Conservation (phyloP, 345 rosid genomes). For the Angophora floribunda region DNA sequence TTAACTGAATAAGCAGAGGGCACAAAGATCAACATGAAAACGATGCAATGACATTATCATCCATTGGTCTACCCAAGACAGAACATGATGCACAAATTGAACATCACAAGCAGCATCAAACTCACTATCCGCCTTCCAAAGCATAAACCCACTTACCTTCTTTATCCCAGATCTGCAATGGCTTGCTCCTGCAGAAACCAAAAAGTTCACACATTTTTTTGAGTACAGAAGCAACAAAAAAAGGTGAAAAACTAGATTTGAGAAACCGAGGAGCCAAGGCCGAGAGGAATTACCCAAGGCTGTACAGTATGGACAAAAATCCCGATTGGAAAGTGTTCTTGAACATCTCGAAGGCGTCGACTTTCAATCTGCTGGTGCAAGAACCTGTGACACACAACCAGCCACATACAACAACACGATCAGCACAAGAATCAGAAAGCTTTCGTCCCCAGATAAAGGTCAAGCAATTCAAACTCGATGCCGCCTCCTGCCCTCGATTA, state of each 20-base stretch:
- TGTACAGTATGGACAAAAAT: constrained; percentile 63
- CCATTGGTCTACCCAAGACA: not conserved
- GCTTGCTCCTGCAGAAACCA: constrained; percentile 47
- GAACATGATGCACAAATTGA: not conserved
- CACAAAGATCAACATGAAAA: not conserved
- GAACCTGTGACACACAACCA: not conserved
- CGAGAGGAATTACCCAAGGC: constrained; percentile 40
- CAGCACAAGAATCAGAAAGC: not conserved
- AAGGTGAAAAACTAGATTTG: not conserved
- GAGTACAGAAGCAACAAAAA: not conserved
- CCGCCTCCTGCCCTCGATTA: not conserved
- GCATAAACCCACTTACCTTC: constrained; percentile 30
- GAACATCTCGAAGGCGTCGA: constrained; percentile 25
- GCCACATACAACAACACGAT: not conserved
- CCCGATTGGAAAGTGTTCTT: constrained; percentile 84
- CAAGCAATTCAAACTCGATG: not conserved
- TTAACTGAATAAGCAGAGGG: not conserved
- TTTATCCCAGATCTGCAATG: constrained; percentile 83
- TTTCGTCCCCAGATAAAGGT: not conserved
- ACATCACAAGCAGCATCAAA: not conserved
- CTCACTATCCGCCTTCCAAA: not conserved
- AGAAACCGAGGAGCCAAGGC: not conserved
- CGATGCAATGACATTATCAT: not conserved
- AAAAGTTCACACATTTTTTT: not conserved
- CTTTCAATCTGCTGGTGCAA: not conserved